These are phyloP conservation scores for Chrysochromulina parva DNA, from an alignment of 78 protist species.

Conservation along the genomic window DNA sequence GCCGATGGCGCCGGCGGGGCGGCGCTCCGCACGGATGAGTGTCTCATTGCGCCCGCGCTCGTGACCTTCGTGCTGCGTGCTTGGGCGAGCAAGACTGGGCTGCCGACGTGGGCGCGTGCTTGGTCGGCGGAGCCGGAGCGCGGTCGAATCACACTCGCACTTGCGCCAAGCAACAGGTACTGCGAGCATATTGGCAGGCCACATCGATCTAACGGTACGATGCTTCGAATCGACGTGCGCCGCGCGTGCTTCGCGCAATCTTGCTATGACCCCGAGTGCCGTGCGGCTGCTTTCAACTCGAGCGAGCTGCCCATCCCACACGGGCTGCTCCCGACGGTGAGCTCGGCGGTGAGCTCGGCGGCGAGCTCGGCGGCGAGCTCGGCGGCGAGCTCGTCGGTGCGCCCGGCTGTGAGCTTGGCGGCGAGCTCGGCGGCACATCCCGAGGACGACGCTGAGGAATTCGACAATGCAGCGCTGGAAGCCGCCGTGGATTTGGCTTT, in stretches of 20 bases:
- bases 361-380: too few relatives aligned
- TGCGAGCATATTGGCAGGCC: background rate
- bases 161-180: background rate
- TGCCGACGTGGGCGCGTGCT: background rate
- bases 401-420: too few relatives aligned
- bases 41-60: background rate
- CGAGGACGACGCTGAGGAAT: too few relatives aligned
- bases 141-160: background rate
- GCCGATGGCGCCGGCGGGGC: too few relatives aligned
- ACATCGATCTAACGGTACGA: background rate
- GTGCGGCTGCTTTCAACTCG: background rate
- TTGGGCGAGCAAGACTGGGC: background rate
- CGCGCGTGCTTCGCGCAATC: background rate
- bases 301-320: background rate
- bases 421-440: too few relatives aligned
- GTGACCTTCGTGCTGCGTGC: background rate
- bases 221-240: background rate
- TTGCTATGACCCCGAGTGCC: background rate
- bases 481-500: too few relatives aligned
- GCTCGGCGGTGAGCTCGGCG: too few relatives aligned
- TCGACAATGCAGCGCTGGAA: too few relatives aligned
- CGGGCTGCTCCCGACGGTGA: too few relatives aligned
- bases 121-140: background rate
- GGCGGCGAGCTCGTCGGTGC: too few relatives aligned
- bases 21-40: too few relatives aligned